Base-by-base conservation (phyloP, 495 filamentous ascomycete genomes). In the Aspergillus ostianus region DNA sequence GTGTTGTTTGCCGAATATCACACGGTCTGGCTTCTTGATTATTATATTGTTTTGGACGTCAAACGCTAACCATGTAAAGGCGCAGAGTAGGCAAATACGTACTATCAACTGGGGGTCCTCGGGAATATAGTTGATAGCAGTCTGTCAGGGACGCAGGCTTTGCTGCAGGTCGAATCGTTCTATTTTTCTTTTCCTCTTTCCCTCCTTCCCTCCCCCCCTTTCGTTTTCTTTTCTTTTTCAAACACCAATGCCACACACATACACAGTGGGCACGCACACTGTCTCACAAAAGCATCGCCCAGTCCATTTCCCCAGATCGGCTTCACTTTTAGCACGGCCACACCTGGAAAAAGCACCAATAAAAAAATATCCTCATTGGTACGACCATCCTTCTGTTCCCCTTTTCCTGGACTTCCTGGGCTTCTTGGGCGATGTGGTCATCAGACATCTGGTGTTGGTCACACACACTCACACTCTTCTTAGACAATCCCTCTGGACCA, bases 181-280 rank as follows among this genome's bases (percentile, higher is more conserved):
- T 47, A 18, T 10, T 26, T 49, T 26, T 49, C 23, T 17, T 13
- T 21, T 20, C 23, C 47, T 49, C 47, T 19, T 20, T 21, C n/a
- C 4, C 13, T 21, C 18, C 18, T n/a, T n/a, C 10, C 18, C n/a
- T 15, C 15, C 5, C 18, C 4, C 18, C 18, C 13, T 20, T 49
- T 49, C 23, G 10, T 49, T 21, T 49, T 49, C 10, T 52, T 21
- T 52, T 27, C 20, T 27, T 56, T n/a, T 57, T 60, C 44, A 29
- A 18, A 47, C 58, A 29, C 36, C 64, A 69, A 64, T 69, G 64
- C 67, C 61, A 67, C 62, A 61, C 65, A 65, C 61, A 60, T 58
- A 63, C 50, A 30, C 57, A 65, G 47, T 56, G 58, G 32, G 51
- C 67, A 66, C 67, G 59, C 64, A 66, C 67, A 59, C 51, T 10